These are phyloP conservation scores for Plasmodium vivax DNA, from an alignment of 169 alveolate species.

Conservation along the genomic window DNA sequence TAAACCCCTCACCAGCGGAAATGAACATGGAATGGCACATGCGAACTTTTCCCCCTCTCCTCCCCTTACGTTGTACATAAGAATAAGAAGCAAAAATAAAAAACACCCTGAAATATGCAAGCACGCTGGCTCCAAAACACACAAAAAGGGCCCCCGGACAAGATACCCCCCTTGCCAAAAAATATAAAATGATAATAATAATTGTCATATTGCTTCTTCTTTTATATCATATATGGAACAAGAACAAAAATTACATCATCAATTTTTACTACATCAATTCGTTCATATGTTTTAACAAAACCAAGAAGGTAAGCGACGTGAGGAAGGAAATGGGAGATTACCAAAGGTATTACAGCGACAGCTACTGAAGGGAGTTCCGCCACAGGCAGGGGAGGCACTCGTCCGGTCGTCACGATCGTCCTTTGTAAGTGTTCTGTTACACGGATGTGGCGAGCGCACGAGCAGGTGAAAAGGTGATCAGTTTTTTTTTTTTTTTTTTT, in stretches of 20 bases:
- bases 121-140: background rate
- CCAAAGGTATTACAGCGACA: constrained; percentile 52
- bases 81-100: background rate
- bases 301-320: constrained; percentile 37
- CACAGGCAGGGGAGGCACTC: background rate
- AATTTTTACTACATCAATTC: constrained; percentile 68
- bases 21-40: background rate
- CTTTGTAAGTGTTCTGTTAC: background rate
- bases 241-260: constrained; percentile 68
- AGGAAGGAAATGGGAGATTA: constrained; percentile 59
- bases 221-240: constrained; percentile 73
- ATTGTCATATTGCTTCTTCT: constrained; percentile 54
- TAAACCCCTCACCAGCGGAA: background rate
- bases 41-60: background rate
- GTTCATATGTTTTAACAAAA: constrained; percentile 59
- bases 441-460: background rate
- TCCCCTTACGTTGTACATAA: background rate
- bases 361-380: background rate
- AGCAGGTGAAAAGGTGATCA: background rate
- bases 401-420: background rate
- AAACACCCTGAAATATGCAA: background rate
- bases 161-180: background rate
- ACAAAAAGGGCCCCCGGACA: background rate
- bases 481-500: no score
- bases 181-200: constrained; percentile 63